Evolutionary conservation across 176 grass and related monocot species (phyloP).

Genomic region (Bothriochloa decipiens): DNA sequence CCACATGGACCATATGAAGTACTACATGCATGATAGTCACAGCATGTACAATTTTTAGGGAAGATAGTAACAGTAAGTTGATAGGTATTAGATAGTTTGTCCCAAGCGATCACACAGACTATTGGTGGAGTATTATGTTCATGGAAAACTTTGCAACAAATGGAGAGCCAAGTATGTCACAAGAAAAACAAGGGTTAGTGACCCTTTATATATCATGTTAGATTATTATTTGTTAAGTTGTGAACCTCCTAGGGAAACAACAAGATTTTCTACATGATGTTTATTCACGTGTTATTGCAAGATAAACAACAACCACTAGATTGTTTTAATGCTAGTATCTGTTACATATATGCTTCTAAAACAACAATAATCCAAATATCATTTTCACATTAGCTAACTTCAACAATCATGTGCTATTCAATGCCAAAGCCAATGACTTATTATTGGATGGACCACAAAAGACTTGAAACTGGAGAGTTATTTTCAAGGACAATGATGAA

Average conservation of each 20-base stretch:
- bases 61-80: background rate
- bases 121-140: background rate
- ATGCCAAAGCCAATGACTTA: slow-evolving; percentile 17
- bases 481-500: background rate
- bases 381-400: slow-evolving; percentile 8
- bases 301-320: background rate
- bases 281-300: slow-evolving; percentile 3
- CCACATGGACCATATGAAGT: background rate
- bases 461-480: slow-evolving; percentile 14
- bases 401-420: background rate
- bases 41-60: background rate
- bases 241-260: slow-evolving; percentile 15
- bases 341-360: slow-evolving; percentile 18
- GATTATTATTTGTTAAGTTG: background rate
- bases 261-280: background rate
- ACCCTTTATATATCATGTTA: slow-evolving; percentile 8
- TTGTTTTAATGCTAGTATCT: slow-evolving; percentile 25
- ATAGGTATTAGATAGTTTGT: background rate
- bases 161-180: slow-evolving; percentile 12
- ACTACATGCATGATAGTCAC: slow-evolving; percentile 6
- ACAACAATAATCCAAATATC: background rate
- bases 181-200: slow-evolving; percentile 7
- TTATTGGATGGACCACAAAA: background rate
- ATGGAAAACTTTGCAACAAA: slow-evolving; percentile 20
- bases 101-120: slow-evolving; percentile 3